Conservation (phyloP, 441 rosid genomes). For the Daphne laureola region DNA sequence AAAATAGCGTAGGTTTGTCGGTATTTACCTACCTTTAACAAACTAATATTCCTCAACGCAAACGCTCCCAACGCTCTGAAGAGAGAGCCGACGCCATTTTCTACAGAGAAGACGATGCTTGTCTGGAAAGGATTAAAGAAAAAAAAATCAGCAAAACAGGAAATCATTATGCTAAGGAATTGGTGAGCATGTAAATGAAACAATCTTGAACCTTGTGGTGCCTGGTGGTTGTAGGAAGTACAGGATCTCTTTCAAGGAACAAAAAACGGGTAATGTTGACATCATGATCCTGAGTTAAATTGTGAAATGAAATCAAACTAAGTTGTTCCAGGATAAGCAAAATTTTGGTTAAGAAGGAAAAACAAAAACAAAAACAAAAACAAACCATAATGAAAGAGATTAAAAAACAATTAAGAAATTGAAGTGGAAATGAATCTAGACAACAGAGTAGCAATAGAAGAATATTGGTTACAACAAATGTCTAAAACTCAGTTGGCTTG, state of each 20-base stretch:
- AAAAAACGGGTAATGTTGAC: conserved; percentile 79
- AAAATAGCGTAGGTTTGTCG: neutral
- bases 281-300: conserved; percentile 51
- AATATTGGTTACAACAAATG: no score
- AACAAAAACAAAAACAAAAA: conserved; percentile 3
- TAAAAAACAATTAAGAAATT: no score
- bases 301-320: conserved; percentile 16
- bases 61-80: conserved; percentile 91
- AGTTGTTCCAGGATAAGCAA: neutral
- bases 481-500: no score
- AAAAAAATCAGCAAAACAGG: conserved; percentile 1
- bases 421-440: neutral
- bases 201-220: conserved; percentile 53
- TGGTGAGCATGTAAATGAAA: conserved; percentile 4
- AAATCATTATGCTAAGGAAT: conserved; percentile 4
- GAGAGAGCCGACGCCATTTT: conserved; percentile 87
- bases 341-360: neutral
- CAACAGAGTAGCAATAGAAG: neutral
- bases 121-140: conserved; percentile 44
- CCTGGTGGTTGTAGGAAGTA: conserved; percentile 63
- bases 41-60: conserved; percentile 67
- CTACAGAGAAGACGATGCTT: conserved; percentile 84
- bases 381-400: neutral
- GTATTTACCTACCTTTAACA: conserved; percentile 60
- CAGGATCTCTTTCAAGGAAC: conserved; percentile 88